Base-by-base conservation (phyloP, 148 eudicot species). In the Pouteria glomerata region DNA sequence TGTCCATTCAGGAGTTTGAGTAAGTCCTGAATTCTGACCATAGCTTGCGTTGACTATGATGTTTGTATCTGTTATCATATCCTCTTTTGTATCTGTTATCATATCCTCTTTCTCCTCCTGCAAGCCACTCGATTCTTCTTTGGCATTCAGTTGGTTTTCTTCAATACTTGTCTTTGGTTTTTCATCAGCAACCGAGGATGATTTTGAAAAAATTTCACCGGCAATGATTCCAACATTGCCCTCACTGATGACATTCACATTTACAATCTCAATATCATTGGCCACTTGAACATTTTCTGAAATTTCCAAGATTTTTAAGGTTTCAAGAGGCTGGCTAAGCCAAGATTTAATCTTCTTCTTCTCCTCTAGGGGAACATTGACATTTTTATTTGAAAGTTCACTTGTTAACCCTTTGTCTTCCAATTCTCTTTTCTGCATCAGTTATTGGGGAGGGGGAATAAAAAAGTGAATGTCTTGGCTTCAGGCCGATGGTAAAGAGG, bases 161-260 rank as follows among this genome's bases (percentile, higher is more conserved):
- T 75, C 76, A 29, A 57, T 13, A 27, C 29, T n/a, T 33, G 42
- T 63, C 62, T 21, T 47, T 18, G 34, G 13, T 35, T 68, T 14
- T 29, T 13, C 63, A 51, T 61, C 65, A 0, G 68, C 65, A 69
- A 73, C 77, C 45, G 58, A 44, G 83, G 73, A 80, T 47, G 84
- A 69, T 74, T 59, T 47, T 68, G 69, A 63, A 83, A 72, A 81
- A 78, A 15, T 39, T 66, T 73, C 82, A 73, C 82, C 76, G 74
- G 73, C 76, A 52, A 10, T 39, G 7, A 39, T 39, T 39, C 44
- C 44, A 39, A 57, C 53, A 72, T 65, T 59, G 50, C 70, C 78
- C 57, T 79, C 14, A 51, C n/a, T 61, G 60, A 62, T 29, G 33
- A 24, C 51, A 50, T 48, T 30, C 30, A 48, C 58, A 37, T 51